Percentiles rank a stretch among this genome's conserved stretches.
Evolutionary conservation across 768 basidiomycete species (phyloP).

Genomic region (Leccinellum luteum): DNA sequence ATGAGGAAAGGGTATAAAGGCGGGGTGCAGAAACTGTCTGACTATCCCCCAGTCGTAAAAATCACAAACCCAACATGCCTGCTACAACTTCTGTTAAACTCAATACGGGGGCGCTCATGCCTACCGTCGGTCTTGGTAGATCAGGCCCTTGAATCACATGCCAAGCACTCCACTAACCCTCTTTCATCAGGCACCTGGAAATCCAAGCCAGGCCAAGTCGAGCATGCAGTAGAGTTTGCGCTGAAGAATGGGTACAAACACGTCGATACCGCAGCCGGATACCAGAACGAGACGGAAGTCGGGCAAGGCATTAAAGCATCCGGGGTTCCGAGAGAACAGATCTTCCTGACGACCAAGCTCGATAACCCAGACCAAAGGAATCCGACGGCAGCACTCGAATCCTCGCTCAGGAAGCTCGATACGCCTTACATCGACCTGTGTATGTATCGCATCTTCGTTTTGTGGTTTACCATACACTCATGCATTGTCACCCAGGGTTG

Average conservation of each 20-base stretch:
- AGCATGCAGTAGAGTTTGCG: slow-evolving; percentile 71
- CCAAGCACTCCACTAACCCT: neutral
- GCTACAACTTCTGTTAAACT: slow-evolving; percentile 51
- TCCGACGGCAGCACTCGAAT: slow-evolving; percentile 60
- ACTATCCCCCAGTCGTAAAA: neutral
- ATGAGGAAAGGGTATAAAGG: slow-evolving; percentile 5
- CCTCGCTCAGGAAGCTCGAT: slow-evolving; percentile 65
- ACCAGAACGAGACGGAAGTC: slow-evolving; percentile 77
- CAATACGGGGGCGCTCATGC: slow-evolving; percentile 78
- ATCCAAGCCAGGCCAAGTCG: slow-evolving; percentile 65
- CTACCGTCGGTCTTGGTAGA: slow-evolving; percentile 65
- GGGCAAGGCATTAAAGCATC: slow-evolving; percentile 73
- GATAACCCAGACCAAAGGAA: slow-evolving; percentile 60
- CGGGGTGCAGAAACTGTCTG: neutral
- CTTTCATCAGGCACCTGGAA: slow-evolving; percentile 71
- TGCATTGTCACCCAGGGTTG: slow-evolving; percentile 45
- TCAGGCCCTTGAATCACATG: neutral
- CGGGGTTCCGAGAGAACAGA: slow-evolving; percentile 64
- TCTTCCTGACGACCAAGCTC: slow-evolving; percentile 82
- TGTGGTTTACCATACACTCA: neutral
- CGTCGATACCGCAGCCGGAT: slow-evolving; percentile 69
- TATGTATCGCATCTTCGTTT: slow-evolving; percentile 26
- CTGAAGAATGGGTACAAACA: slow-evolving; percentile 72
- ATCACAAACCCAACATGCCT: slow-evolving; percentile 40
- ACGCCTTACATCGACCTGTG: slow-evolving; percentile 81